Base-by-base conservation (phyloP, 2,329 filamentous ascomycete genomes). In the Pseudocercospora macadamiae region DNA sequence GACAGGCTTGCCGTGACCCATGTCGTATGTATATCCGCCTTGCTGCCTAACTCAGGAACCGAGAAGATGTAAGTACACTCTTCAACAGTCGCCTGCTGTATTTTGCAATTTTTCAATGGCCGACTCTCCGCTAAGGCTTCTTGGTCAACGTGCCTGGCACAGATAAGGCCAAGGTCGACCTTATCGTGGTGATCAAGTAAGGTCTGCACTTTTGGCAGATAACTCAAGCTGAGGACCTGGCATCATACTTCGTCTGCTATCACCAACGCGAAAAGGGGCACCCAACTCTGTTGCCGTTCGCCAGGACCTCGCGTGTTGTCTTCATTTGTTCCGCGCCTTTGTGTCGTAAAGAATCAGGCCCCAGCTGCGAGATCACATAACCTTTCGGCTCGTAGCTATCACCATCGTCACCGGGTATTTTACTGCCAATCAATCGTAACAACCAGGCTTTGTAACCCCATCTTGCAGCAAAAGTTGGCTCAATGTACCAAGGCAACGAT, bases 401-500 rank as follows among this genome's bases (percentile, higher is more conserved):
- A 3, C 74, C 76, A 25, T 77, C 72, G 45, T 82, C 76, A 16
- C 79, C 80, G 0, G 82, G 82, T 14, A 82, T 64, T 21, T 78
- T 75, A 18, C 74, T 71, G 2, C 82, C 80, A 25, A 79, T 65
- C 3, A 76, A 48, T 68, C 80, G 73, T 25, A 75, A 79, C 9
- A 83, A 57, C 78, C 80, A 80, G 0, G 80, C 86, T 59, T 72
- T 71, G 0, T 81, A 86, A 2, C 83, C 84, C 85, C 83, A 91
- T 59, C 84, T 83, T 66, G 81, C 84, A 16, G 12, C 9, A 1
- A 51, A 19, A 7, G 70, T 72, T n/a, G 57, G 57, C 48, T 55
- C 53, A 14, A 64, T 62, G 23, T 90, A 90, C 74, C 83, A 89
- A 2, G 88, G 89, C 47, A 85, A 82, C 9, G 84, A 82, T 23